Conservation (phyloP, 2,329 filamentous ascomycete genomes). For the Xylariaceae sp. region DNA sequence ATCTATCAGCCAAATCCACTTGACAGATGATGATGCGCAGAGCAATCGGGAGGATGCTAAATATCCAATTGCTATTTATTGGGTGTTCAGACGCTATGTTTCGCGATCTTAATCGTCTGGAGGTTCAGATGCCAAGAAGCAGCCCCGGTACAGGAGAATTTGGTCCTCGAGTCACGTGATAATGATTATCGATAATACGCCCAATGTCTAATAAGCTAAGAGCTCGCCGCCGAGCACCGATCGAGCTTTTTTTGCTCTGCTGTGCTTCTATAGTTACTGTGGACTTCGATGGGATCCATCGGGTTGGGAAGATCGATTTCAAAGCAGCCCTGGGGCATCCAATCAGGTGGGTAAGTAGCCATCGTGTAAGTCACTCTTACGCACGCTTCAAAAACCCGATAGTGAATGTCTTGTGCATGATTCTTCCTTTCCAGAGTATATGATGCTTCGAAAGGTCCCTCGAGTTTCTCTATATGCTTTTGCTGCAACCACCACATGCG, state of each 20-base stretch:
- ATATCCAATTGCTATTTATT: constrained; percentile 1
- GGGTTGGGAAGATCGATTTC: constrained; percentile 41
- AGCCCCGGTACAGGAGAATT: constrained; percentile 8
- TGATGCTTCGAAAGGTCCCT: constrained; percentile 37
- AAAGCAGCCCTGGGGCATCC: constrained; percentile 41
- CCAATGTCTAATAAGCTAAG: not conserved
- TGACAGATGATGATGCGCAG: not conserved
- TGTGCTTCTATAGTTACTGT: constrained; percentile 9
- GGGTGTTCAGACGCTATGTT: not conserved
- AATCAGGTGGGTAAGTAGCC: constrained; percentile 30
- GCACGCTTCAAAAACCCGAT: constrained; percentile 19
- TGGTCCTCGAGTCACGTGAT: constrained; percentile 21
- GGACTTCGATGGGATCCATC: constrained; percentile 20
- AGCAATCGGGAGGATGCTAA: not conserved
- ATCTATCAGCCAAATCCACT: not conserved
- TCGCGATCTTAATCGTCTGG: constrained; percentile 12
- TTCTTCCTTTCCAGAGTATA: constrained; percentile 17
- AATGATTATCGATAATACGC: constrained; percentile 26
- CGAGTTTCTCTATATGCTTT: constrained; percentile 34
- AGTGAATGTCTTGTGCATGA: constrained; percentile 20
- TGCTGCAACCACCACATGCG: constrained; percentile 30
- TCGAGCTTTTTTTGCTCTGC: not conserved
- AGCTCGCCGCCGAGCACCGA: constrained; percentile 26
- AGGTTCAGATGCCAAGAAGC: constrained; percentile 21
- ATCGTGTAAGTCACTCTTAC: constrained; percentile 38